Conservation (phyloP, 306 rosid species). For the Leucaena leucocephala region DNA sequence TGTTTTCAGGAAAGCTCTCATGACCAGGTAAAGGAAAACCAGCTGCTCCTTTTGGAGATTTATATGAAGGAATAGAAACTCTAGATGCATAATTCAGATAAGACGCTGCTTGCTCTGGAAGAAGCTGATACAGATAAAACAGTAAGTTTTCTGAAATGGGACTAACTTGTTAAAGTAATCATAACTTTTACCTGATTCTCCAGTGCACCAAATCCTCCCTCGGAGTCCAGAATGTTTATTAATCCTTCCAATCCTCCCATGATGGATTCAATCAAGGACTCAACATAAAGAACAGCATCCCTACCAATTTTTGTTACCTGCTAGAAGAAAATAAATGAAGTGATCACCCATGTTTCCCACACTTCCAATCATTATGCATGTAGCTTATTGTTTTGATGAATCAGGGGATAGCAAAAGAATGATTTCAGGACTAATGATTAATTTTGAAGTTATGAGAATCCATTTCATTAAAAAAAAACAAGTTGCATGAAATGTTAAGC, state of each 20-base stretch:
- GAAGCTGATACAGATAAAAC: constrained; percentile 69
- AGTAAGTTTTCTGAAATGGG: constrained; percentile 42
- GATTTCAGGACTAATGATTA: constrained; percentile 23
- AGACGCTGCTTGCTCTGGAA: constrained; percentile 95
- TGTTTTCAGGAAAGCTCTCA: constrained; percentile 97
- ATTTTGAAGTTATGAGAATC: constrained; percentile 15
- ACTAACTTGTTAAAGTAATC: constrained; percentile 31
- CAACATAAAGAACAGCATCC: constrained; percentile 98
- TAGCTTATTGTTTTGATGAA: constrained; percentile 11
- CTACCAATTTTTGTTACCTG: constrained; percentile 97
- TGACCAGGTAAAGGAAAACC: constrained; percentile 91
- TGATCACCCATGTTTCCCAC: constrained; percentile 33
- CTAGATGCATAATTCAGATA: constrained; percentile 85
- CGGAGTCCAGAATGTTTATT: constrained; percentile 94
- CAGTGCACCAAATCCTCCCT: constrained; percentile 98
- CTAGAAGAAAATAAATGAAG: constrained; percentile 41
- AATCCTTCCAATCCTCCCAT: constrained; percentile 99
- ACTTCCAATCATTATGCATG: constrained; percentile 24
- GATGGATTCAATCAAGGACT: constrained; percentile 95
- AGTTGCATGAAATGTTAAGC: constrained; percentile 22
- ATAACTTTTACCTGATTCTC: constrained; percentile 79
- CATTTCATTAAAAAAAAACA: constrained; percentile 9
- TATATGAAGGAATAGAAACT: constrained; percentile 66
- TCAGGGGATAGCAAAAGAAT: constrained; percentile 24
- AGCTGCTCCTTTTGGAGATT: constrained; percentile 83